Evolutionary conservation across 2,329 filamentous ascomycete genomes (phyloP).

Genomic region (Thelonectria rubi): DNA sequence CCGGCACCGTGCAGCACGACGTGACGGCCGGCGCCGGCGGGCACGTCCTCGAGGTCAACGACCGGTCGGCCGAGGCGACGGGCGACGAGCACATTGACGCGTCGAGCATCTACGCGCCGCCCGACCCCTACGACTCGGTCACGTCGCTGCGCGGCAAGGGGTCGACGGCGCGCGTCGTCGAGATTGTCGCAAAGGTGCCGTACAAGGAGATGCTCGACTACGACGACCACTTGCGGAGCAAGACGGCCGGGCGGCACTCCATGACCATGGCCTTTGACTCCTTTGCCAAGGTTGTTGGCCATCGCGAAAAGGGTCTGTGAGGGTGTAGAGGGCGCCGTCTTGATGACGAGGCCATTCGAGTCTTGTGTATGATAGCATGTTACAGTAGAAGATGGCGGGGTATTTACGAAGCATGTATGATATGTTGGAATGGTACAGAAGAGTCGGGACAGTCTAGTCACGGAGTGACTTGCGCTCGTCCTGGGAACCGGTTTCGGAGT

Average conservation of each 20-base stretch:
- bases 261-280: constrained; percentile 68
- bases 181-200: constrained; percentile 87
- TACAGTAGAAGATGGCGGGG: neutral
- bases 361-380: neutral
- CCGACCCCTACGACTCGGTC: constrained; percentile 78
- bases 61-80: constrained; percentile 53
- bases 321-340: neutral
- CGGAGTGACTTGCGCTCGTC: too few relatives aligned
- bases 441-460: neutral
- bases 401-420: constrained; percentile 2
- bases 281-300: constrained; percentile 64
- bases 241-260: constrained; percentile 82
- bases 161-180: constrained; percentile 59
- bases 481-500: neutral
- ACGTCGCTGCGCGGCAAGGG: constrained; percentile 65
- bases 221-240: constrained; percentile 84
- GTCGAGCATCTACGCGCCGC: constrained; percentile 82
- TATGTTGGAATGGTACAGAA: neutral
- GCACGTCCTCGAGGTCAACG: constrained; percentile 76
- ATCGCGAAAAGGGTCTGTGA: constrained; percentile 61
- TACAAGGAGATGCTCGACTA: constrained; percentile 98
- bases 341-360: neutral
- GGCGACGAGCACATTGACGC: constrained; percentile 67
- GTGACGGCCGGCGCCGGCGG: constrained; percentile 77
- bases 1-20: constrained; percentile 85